Percentiles rank a stretch among this genome's conserved stretches.
Evolutionary conservation across 805 yeast species (phyloP).

Genomic region (Candida michaelii): DNA sequence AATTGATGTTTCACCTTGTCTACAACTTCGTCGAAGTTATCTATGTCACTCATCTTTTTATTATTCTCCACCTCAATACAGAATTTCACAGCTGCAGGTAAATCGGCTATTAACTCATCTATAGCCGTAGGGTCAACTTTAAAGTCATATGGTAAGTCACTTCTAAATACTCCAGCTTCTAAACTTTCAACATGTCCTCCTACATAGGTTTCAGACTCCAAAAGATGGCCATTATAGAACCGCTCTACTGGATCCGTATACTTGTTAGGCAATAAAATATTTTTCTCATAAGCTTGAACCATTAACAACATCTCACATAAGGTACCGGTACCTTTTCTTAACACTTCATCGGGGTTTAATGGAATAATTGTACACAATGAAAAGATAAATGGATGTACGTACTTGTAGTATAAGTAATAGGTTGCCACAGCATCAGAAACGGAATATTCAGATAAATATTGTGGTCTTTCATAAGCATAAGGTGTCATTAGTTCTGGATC

Average conservation of each 20-base stretch:
- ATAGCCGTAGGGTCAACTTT: conserved; percentile 77
- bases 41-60: conserved; percentile 70
- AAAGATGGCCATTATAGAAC: conserved; percentile 88
- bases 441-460: conserved; percentile 88
- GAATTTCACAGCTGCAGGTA: conserved; percentile 77
- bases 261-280: conserved; percentile 86
- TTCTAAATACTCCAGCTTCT: conserved; percentile 96
- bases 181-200: conserved; percentile 98
- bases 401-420: conserved; percentile 90
- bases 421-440: conserved; percentile 99
- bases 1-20: conserved; percentile 55
- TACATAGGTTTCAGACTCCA: conserved; percentile 95
- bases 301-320: conserved; percentile 94
- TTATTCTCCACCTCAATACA: conserved; percentile 80
- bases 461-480: conserved; percentile 93
- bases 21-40: conserved; percentile 75
- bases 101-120: conserved; percentile 71
- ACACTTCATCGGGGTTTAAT: conserved; percentile 91
- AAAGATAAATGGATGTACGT: conserved; percentile 95
- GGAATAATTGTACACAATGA: conserved; percentile 96
- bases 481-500: conserved; percentile 99
- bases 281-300: conserved; percentile 87
- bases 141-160: conserved; percentile 78
- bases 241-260: conserved; percentile 92
- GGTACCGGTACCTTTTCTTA: conserved; percentile 98